Evolutionary conservation across 2,329 filamentous ascomycete genomes (phyloP).

Genomic region (Epichloe hybrida): DNA sequence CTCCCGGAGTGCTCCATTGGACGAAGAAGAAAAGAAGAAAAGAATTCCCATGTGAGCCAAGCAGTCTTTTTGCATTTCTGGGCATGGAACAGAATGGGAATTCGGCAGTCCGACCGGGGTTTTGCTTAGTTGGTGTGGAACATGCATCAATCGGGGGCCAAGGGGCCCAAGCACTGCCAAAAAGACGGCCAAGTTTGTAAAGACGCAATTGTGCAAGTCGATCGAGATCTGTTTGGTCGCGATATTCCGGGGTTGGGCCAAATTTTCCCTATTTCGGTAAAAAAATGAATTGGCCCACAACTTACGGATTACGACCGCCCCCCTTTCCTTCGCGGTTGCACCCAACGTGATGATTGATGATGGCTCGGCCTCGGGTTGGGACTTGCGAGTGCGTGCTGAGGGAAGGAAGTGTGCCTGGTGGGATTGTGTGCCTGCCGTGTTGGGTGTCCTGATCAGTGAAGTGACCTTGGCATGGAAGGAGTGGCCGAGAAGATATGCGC

Average conservation of each 20-base stretch:
- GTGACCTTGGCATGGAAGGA: not conserved
- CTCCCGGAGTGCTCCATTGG: too few species aligned
- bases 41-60: too few species aligned
- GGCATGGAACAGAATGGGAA: not conserved
- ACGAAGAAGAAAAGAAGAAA: too few species aligned
- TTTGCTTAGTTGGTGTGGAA: not conserved
- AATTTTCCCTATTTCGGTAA: conserved; percentile 2
- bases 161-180: not conserved
- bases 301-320: not conserved
- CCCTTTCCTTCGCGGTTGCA: not conserved
- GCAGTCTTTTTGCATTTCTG: not conserved
- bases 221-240: not conserved
- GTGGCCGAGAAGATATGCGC: not conserved
- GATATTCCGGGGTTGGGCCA: not conserved
- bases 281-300: not conserved
- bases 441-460: not conserved
- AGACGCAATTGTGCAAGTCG: not conserved
- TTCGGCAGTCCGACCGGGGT: not conserved
- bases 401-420: not conserved
- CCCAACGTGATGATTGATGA: not conserved
- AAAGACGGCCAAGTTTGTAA: not conserved
- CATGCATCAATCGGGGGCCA: not conserved
- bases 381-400: not conserved
- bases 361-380: not conserved
- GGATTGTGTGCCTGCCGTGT: not conserved